Evolutionary conservation across 495 filamentous ascomycete species (phyloP).

Genomic region (Sordaria brevicollis): DNA sequence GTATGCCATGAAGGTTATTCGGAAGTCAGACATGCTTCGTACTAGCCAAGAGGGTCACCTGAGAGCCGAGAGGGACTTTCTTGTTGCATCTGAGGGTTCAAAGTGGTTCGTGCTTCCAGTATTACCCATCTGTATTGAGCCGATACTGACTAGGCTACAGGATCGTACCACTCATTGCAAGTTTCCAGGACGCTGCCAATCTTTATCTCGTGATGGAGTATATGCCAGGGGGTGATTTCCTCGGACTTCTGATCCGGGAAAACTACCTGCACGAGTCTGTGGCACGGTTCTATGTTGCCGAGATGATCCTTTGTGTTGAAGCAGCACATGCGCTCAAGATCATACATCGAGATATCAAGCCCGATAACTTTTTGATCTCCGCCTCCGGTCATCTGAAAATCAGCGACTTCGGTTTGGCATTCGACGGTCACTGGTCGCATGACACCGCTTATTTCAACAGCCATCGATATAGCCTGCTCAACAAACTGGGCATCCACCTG

Average conservation of each 20-base stretch:
- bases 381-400: constrained; percentile 87
- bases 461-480: constrained; percentile 66
- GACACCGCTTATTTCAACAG: constrained; percentile 75
- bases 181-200: constrained; percentile 75
- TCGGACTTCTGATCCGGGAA: constrained; percentile 74
- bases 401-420: constrained; percentile 88
- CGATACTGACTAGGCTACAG: constrained; percentile 13
- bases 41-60: constrained; percentile 89
- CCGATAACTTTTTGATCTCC: constrained; percentile 90
- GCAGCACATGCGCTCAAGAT: constrained; percentile 78
- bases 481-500: constrained; percentile 62
- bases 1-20: constrained; percentile 94
- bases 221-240: constrained; percentile 91
- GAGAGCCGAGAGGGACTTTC: constrained; percentile 81
- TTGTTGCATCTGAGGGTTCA: constrained; percentile 73
- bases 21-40: constrained; percentile 80
- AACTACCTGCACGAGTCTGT: constrained; percentile 67
- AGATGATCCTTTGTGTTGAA: constrained; percentile 93
- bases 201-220: constrained; percentile 96
- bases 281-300: constrained; percentile 77
- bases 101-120: constrained; percentile 46
- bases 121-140: neutral
- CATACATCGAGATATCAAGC: constrained; percentile 94
- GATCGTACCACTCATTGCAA: constrained; percentile 77
- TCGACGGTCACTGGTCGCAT: constrained; percentile 91